Percentiles rank a stretch among this genome's conserved stretches.
These are phyloP conservation scores for Lumnitzera littorea DNA, from an alignment of 345 rosid species.

Conservation along the genomic window DNA sequence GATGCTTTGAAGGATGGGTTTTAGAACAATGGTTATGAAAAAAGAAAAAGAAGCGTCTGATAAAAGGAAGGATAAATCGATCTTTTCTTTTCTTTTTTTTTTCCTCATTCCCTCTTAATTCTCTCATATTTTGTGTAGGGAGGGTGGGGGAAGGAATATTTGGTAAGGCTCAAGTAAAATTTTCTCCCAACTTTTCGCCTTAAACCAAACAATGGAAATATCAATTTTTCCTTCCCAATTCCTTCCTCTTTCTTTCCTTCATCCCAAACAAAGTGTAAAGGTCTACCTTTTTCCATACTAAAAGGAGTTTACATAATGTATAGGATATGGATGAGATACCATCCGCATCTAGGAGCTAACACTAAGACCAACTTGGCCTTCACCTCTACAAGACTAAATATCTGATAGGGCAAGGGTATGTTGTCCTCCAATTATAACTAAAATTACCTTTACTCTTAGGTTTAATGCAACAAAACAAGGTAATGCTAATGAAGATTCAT, in stretches of 20 bases:
- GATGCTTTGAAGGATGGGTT: too few relatives aligned
- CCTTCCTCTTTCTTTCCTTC: constrained; percentile 50
- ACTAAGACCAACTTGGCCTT: constrained; percentile 98
- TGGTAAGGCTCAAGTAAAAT: too few relatives aligned
- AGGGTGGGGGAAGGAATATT: too few relatives aligned
- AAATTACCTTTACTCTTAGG: constrained; percentile 71
- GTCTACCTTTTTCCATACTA: constrained; percentile 45
- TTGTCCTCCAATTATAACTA: constrained; percentile 94
- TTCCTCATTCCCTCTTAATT: too few relatives aligned
- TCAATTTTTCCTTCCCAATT: constrained; percentile 20
- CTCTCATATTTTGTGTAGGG: too few relatives aligned
- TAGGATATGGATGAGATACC: constrained; percentile 93
- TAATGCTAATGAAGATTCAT: constrained; percentile 65
- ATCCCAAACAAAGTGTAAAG: constrained; percentile 36
- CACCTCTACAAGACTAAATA: constrained; percentile 99
- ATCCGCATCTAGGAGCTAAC: constrained; percentile 53
- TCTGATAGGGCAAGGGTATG: constrained; percentile 94
- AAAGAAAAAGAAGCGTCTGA: too few relatives aligned
- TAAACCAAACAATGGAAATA: too few relatives aligned
- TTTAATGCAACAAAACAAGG: constrained; percentile 86
- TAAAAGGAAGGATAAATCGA: too few relatives aligned
- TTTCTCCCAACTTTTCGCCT: too few relatives aligned
- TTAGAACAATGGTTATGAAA: too few relatives aligned
- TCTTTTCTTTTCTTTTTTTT: too few relatives aligned
- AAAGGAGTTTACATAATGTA: constrained; percentile 64